Evolutionary conservation across 1,139 yeast genomes (phyloP).

Genomic region (Pichia sp.): DNA sequence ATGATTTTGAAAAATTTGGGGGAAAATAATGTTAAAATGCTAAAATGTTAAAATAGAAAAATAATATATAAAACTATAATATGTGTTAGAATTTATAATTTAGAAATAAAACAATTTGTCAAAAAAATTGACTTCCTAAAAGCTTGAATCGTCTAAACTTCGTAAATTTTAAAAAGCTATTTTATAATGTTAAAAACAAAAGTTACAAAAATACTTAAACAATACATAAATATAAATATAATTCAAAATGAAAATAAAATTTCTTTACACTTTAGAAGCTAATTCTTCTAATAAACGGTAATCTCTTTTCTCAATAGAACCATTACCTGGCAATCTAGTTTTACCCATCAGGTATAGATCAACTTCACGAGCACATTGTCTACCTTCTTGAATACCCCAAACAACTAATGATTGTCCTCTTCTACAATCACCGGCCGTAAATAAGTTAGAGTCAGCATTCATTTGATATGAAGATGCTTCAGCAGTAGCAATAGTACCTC

Average conservation of each 20-base stretch:
- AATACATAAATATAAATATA: no score
- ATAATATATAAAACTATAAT: no score
- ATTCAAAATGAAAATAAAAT: no score
- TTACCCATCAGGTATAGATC: constrained; percentile 73
- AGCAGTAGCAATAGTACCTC: constrained; percentile 78
- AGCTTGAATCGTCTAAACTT: no score
- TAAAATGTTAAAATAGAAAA: no score
- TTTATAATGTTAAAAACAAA: background rate
- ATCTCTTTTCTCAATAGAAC: constrained; percentile 82
- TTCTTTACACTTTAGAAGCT: constrained; percentile 48
- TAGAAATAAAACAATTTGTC: no score
- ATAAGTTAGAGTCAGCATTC: constrained; percentile 54
- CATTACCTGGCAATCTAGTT: constrained; percentile 86
- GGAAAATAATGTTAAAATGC: no score
- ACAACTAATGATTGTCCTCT: constrained; percentile 97
- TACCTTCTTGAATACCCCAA: constrained; percentile 99
- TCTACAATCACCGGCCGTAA: constrained; percentile 98
- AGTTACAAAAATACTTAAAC: background rate
- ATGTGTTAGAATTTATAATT: no score
- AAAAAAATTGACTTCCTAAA: no score
- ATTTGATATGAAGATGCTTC: constrained; percentile 70
- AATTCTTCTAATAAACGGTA: constrained; percentile 67
- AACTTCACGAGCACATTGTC: constrained; percentile 95
- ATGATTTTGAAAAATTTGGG: no score
- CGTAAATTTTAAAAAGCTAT: no score